Percentiles rank a stretch among this genome's conserved stretches.
These are phyloP conservation scores for Discostella stelligera DNA, from an alignment of 352 stramenopile species.

Conservation along the genomic window DNA sequence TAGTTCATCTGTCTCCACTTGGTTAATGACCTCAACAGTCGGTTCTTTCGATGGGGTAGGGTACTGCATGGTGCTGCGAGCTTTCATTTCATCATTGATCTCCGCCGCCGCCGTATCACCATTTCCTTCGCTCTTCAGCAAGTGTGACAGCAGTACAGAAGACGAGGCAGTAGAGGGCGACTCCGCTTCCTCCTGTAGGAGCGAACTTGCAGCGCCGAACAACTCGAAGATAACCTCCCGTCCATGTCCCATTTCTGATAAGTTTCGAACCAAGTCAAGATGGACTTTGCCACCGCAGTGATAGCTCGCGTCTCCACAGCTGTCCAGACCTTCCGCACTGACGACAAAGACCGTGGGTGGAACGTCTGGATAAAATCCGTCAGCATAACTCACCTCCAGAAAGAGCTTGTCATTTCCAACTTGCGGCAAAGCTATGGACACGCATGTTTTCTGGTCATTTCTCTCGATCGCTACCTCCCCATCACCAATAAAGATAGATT, in stretches of 20 bases:
- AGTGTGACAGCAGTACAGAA: conserved; percentile 27
- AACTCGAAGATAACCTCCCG: conserved; percentile 77
- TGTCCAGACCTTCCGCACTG: not conserved
- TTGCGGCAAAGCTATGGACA: conserved; percentile 32
- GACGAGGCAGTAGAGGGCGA: not conserved
- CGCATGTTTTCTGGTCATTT: conserved; percentile 12
- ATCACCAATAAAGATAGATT: conserved; percentile 63
- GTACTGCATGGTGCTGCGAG: not conserved
- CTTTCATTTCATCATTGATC: not conserved
- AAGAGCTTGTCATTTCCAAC: conserved; percentile 27
- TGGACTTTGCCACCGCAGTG: conserved; percentile 41
- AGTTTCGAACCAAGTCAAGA: conserved; percentile 59
- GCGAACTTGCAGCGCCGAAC: conserved; percentile 54
- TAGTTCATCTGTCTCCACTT: not conserved
- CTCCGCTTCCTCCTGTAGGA: conserved; percentile 38
- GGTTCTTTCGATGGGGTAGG: conserved; percentile 1
- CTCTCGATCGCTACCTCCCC: conserved; percentile 30
- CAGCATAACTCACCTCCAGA: conserved; percentile 44
- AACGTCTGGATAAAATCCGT: conserved; percentile 49
- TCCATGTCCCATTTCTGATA: conserved; percentile 51
- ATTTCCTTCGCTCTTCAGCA: conserved; percentile 22
- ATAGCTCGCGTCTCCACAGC: conserved; percentile 19
- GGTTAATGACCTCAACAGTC: not conserved
- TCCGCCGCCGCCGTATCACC: not conserved
- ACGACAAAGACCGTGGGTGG: conserved; percentile 47